phyloP scores from a whole-genome alignment of 768 basidiomycete genomes.

The Lactarius quietus region DNA sequence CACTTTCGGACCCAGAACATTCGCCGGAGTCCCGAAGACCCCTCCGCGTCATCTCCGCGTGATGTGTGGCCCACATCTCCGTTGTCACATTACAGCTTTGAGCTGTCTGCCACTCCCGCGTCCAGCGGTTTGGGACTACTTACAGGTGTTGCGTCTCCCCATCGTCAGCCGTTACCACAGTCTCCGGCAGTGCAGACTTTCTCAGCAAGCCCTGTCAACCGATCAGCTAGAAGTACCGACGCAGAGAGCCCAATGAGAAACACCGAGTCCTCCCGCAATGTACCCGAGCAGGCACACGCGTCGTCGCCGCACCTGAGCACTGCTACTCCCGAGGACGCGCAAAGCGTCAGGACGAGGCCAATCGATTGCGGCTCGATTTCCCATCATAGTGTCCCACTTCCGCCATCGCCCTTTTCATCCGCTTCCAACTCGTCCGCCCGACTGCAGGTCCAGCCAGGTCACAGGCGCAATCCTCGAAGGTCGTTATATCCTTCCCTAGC shows the following conservation, averaged over 20 bases:
- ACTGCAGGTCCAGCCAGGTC: conserved; percentile 14
- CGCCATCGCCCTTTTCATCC: conserved; percentile 2
- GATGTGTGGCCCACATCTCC: not conserved
- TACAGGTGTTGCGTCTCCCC: not conserved
- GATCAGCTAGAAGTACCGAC: not conserved
- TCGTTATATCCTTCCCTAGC: conserved; percentile 12
- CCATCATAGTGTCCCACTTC: conserved; percentile 1
- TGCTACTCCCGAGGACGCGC: not conserved
- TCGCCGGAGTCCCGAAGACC: not conserved
- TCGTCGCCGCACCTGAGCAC: not conserved
- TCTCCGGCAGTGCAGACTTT: not conserved
- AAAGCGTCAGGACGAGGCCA: not conserved
- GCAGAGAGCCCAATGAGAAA: not conserved
- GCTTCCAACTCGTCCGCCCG: not conserved
- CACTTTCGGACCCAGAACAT: not conserved
- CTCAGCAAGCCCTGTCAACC: not conserved
- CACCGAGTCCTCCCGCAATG: not conserved
- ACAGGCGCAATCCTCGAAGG: not conserved
- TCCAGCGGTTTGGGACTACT: conserved; percentile 7
- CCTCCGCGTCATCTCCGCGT: not conserved
- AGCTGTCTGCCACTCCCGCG: not conserved
- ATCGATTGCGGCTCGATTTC: not conserved
- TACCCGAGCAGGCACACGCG: not conserved
- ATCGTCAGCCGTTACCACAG: not conserved
- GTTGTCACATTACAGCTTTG: not conserved